These are phyloP conservation scores for Erythrophleum ivorense DNA, from an alignment of 331 rosid species.

Conservation along the genomic window DNA sequence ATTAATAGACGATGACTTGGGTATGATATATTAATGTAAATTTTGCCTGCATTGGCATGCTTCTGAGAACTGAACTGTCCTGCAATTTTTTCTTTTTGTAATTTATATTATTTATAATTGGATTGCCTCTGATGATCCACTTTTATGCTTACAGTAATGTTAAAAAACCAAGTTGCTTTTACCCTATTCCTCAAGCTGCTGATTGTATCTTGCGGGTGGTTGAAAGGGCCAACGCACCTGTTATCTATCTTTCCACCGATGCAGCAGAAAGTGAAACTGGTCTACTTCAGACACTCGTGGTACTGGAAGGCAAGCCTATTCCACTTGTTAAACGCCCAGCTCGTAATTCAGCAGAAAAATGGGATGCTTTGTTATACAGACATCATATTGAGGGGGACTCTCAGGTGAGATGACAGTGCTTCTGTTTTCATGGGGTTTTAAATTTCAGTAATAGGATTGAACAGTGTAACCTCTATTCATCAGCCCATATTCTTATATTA, in stretches of 20 bases:
- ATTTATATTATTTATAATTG: not conserved
- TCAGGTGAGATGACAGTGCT: constrained; percentile 56
- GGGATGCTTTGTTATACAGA: constrained; percentile 92
- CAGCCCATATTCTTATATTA: not conserved
- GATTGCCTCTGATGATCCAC: constrained; percentile 34
- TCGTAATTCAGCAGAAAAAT: constrained; percentile 83
- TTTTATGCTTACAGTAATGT: constrained; percentile 62
- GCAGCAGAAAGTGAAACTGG: constrained; percentile 82
- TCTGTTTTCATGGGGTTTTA: not conserved
- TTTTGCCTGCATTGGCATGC: constrained; percentile 3
- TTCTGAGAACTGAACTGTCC: constrained; percentile 6
- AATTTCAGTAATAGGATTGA: constrained; percentile 1
- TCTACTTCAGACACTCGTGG: constrained; percentile 73
- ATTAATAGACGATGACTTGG: not conserved
- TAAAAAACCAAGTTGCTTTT: constrained; percentile 81
- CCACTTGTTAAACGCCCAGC: constrained; percentile 87
- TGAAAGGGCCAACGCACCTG: constrained; percentile 65
- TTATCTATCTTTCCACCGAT: constrained; percentile 87
- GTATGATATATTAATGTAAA: not conserved
- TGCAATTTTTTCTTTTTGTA: not conserved
- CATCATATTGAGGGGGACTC: constrained; percentile 69
- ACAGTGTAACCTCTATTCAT: not conserved
- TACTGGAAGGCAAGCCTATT: constrained; percentile 62
- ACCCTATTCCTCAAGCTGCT: constrained; percentile 92
- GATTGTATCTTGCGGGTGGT: constrained; percentile 66